Evolutionary conservation across 106 monocot species (phyloP), one percentile per base, ranked within the genome.

Genomic region (Dioscorea alata): DNA sequence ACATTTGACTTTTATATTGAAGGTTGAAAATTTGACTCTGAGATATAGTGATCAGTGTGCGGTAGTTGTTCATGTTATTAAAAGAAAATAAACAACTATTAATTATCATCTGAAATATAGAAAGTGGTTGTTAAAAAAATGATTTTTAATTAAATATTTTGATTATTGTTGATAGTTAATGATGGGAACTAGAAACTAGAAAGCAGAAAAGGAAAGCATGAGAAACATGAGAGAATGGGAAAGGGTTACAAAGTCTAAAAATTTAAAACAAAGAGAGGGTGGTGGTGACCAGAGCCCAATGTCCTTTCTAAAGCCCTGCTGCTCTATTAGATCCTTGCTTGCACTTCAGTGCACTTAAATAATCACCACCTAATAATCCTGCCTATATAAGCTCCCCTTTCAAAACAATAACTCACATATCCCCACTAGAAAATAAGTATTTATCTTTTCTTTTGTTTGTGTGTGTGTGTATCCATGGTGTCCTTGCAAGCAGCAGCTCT

Each of bases 401-500:
- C 13, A 0, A 15, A 4, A 28, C 28, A 28, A 33, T 49, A 19
- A 19, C 22, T 21, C 65, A 59, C 23, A 65, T 28, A 28, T n/a
- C 28, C 3, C 56, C 33, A 16, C 23, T 33, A 71, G 20, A 5
- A 17, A 31, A 53, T 64, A 42, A 69, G n/a, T 50, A 16, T 63
- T 8, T 48, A 10, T 31, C 2, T 1, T 28, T 1, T 17, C 16
- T 23, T 31, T 2, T 16, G 15, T 23, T n/a, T 71, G 8, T 31
- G 17, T 16, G 15, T 23, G 23, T 71, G 8, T 23, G 23, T 70
- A 64, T 48, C 74, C 56, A 79, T 85, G 85, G 79, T 85, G 56
- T 86, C 86, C 23, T 57, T 83, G 65, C 81, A 84, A 74, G 49
- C 61, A 74, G 49, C 61, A 57, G n/a, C 75, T 4, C 64, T 51